Conservation (phyloP, 2,329 filamentous ascomycete genomes). For the Apiospora malaysiana region DNA sequence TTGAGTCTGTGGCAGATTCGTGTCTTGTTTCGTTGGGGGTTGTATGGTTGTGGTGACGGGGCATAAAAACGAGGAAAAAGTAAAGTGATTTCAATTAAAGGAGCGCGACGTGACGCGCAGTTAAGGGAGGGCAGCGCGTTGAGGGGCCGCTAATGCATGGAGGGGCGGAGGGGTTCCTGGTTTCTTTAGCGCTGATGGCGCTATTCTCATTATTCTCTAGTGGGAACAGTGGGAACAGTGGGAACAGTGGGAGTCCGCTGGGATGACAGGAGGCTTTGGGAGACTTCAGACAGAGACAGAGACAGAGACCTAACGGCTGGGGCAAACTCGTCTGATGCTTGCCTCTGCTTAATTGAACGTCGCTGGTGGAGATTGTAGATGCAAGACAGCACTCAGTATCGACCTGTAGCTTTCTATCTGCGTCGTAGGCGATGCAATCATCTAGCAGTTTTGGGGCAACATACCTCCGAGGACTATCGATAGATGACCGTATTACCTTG, state of each 20-base stretch:
- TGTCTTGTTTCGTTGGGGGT: background rate
- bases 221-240: too few species aligned
- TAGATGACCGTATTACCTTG: background rate
- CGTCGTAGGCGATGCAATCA: too few species aligned
- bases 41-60: background rate
- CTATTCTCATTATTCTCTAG: background rate
- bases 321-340: background rate
- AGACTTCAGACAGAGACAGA: background rate
- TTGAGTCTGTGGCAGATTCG: background rate
- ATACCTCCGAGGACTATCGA: too few species aligned
- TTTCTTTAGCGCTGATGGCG: background rate
- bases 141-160: conserved; percentile 13
- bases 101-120: background rate
- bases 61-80: background rate
- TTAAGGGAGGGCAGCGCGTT: background rate
- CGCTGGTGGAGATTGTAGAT: background rate
- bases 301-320: background rate
- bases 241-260: background rate
- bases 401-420: too few species aligned
- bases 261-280: background rate
- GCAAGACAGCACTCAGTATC: background rate
- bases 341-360: background rate
- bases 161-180: background rate
- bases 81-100: background rate
- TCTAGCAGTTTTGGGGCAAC: too few species aligned